Evolutionary conservation across 768 basidiomycete species (phyloP), one percentile per base, ranked within the genome.

Genomic region (Russula dissimulans): DNA sequence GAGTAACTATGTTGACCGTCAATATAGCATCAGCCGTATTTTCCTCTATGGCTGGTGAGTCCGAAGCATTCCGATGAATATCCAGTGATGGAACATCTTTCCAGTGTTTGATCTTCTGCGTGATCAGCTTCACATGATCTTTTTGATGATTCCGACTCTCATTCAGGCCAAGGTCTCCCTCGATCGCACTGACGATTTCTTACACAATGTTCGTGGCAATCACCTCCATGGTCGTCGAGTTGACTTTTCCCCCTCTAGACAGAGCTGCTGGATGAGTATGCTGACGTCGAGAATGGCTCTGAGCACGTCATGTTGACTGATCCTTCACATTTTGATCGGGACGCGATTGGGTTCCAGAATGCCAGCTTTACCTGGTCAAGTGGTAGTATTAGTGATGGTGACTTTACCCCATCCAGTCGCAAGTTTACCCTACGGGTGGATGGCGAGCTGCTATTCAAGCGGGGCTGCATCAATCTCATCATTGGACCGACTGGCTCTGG

Each of bases 401-500:
- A 65, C 10, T n/a, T 70, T 34, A 79, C 79, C 2, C 76, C 78
- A 2, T 75, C 74, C 9, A 70, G 74, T 39, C 75, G 81, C 31
- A 75, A 70, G 47, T 86, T 83, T 69, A 68, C 69, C 17, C 75
- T 87, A 9, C 71, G 70, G 11, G 74, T 85, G 47, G 73, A 79
- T 0, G 81, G 74, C n/a, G 79, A 84, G 46, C 61, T 87, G 1
- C 48, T 76, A 5, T 87, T 87, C 76, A 76, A 76, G 63, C 75
- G 69, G 9, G 78, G 78, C 15, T 65, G 72, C 59, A 76, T 84
- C 54, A 86, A 86, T 62, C 71, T 84, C 51, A 77, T 86, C 9
- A 71, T 85, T 42, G 84, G 85, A 1, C 79, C 82, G 9, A 84
- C 83, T 49, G 76, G 76, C 3, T 71, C 73, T 4, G 85, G 84